These are phyloP conservation scores for Leptosphaerulina australis DNA, from an alignment of 2,329 filamentous ascomycete species.

Conservation along the genomic window DNA sequence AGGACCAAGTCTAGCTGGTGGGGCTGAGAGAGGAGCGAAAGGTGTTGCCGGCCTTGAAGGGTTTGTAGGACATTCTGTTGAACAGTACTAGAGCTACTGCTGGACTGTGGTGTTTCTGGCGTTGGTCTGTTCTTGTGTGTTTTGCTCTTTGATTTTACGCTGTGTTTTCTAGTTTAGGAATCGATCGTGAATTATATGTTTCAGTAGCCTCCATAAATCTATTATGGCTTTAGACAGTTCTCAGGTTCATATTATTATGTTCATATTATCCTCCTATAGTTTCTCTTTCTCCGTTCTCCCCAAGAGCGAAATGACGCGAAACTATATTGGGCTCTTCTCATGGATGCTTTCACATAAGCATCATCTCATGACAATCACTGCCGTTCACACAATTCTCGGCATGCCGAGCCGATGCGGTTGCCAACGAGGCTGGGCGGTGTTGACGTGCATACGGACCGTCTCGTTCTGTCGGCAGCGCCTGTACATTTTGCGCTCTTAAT, in stretches of 20 bases:
- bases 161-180: too few species aligned
- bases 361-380: too few species aligned
- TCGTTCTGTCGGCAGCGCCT: not conserved
- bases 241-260: too few species aligned
- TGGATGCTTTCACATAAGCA: too few species aligned
- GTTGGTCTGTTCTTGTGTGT: too few species aligned
- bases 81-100: conserved; percentile 7
- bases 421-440: not conserved
- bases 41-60: conserved; percentile 69
- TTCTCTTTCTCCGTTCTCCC: too few species aligned
- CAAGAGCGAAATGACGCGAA: too few species aligned
- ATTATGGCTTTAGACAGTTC: too few species aligned
- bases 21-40: conserved; percentile 57
- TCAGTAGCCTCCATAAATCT: too few species aligned
- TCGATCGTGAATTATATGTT: too few species aligned
- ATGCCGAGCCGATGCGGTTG: not conserved
- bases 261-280: too few species aligned
- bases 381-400: not conserved
- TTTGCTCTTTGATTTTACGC: not conserved
- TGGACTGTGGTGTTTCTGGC: not conserved
- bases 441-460: conserved; percentile 3
- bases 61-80: conserved; percentile 68
- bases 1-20: conserved; percentile 63
- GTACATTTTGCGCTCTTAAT: not conserved
- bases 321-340: too few species aligned